Base-by-base conservation (phyloP, 2,329 filamentous ascomycete species). In the Beauveria australis region DNA sequence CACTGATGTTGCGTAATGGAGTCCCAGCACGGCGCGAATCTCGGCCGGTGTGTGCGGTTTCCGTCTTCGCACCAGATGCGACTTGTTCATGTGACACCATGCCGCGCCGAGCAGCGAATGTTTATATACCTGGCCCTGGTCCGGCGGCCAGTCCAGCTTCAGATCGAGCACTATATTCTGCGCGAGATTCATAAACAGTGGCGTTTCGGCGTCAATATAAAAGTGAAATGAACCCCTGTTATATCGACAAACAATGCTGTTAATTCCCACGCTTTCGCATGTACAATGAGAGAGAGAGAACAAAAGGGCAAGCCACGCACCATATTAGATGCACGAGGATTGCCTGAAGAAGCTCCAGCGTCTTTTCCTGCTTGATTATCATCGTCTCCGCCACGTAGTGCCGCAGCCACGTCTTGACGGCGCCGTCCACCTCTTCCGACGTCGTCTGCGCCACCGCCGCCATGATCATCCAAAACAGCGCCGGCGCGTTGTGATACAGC, bases 381-480 rank as follows among this genome's bases (percentile, higher is more conserved):
- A 73, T 61, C 44, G 66, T 68, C 26, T 67, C 62, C 0, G 72
- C 67, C 4, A 71, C 63, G 46, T 68, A 63, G 18, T 68, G 64
- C 19, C 69, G 67, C 40, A 73, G 66, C 70, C 70, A 72, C 10
- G 61, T 61, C 2, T 65, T 63, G 14, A 67, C 65, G 1, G 64
- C 64, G 8, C 64, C 61, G 61, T 73, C 71, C 10, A 64, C 60
- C 14, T 61, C 55, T 1, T 68, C 60, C 18, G 51, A 59, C 61
- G 72, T 71, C 5, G 72, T 71, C 5, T 70, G 70, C 24, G 67
- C 62, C 0, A 68, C 65, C 2, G 66, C 63, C 24, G 67, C 66
- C 24, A 72, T 66, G 16, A 74, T 65, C 9, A 67, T 66, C 37
- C 69, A 68, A 52, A 74, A 73, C 1, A 74, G 63, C 24, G 73